These are phyloP conservation scores for Excoecaria agallocha DNA, from an alignment of 345 rosid genomes.

Conservation along the genomic window DNA sequence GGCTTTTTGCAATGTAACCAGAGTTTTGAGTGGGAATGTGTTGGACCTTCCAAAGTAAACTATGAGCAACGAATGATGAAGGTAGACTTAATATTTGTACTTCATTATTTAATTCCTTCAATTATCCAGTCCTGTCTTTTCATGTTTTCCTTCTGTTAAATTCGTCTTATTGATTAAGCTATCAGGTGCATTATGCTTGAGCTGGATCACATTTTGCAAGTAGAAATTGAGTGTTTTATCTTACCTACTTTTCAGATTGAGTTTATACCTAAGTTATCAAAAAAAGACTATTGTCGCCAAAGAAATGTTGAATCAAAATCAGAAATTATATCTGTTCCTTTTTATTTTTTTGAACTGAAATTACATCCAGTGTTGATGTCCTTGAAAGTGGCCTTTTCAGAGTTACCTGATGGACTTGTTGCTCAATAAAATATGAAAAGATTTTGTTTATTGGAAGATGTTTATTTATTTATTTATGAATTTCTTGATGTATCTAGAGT, in stretches of 20 bases:
- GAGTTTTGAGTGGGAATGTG: constrained; percentile 75
- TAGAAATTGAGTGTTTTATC: not conserved
- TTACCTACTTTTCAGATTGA: not conserved
- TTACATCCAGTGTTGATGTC: not conserved
- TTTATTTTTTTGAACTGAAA: not conserved
- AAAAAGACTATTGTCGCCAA: not conserved
- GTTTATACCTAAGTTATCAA: not conserved
- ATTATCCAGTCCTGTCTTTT: not conserved
- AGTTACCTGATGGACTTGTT: not conserved
- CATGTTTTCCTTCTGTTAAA: not conserved
- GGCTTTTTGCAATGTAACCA: constrained; percentile 90
- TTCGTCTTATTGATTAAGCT: not conserved
- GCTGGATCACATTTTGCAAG: not conserved
- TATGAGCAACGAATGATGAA: constrained; percentile 85
- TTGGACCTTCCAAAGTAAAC: constrained; percentile 82
- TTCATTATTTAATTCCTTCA: not conserved
- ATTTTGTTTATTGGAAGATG: too few relatives aligned
- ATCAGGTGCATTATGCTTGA: not conserved
- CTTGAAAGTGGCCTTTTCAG: not conserved
- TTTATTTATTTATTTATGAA: too few relatives aligned
- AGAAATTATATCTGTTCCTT: not conserved
- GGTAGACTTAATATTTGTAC: constrained; percentile 37
- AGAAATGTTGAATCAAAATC: not conserved
- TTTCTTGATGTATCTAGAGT: not conserved
- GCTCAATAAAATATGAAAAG: not conserved